These are phyloP conservation scores for Dothistroma pini DNA, from an alignment of 2,329 filamentous ascomycete species.

Conservation along the genomic window DNA sequence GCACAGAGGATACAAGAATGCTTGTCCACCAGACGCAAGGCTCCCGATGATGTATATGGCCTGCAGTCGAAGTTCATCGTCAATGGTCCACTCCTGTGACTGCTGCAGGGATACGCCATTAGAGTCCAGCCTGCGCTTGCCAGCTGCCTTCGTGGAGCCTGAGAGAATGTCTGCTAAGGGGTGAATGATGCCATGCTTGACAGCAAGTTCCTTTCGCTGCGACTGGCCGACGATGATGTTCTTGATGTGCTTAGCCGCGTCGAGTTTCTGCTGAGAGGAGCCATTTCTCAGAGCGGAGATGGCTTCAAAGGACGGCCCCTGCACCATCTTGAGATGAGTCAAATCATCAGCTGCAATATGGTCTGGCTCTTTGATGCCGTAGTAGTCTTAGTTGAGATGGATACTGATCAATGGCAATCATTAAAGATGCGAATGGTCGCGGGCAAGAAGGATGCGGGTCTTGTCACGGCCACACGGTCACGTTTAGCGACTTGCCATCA, in stretches of 20 bases:
- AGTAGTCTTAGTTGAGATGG: neutral
- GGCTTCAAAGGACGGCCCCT: slow-evolving; percentile 16
- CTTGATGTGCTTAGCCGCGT: slow-evolving; percentile 68
- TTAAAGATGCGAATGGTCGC: neutral
- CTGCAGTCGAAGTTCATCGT: slow-evolving; percentile 68
- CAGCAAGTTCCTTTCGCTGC: slow-evolving; percentile 77
- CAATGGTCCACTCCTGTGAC: slow-evolving; percentile 49
- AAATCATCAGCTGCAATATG: neutral
- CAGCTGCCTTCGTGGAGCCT: slow-evolving; percentile 41
- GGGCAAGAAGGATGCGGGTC: neutral
- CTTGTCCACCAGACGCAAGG: slow-evolving; percentile 80
- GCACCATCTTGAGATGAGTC: slow-evolving; percentile 12
- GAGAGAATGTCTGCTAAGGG: slow-evolving; percentile 55
- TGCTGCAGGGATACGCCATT: slow-evolving; percentile 40
- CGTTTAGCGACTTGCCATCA: no score
- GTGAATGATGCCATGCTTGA: slow-evolving; percentile 65
- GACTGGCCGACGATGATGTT: slow-evolving; percentile 87
- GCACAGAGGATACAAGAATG: slow-evolving; percentile 72
- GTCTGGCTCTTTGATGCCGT: neutral
- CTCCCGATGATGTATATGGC: slow-evolving; percentile 81
- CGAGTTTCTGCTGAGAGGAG: slow-evolving; percentile 43
- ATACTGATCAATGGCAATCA: neutral
- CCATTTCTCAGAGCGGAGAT: slow-evolving; percentile 15
- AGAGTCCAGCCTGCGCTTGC: slow-evolving; percentile 50
- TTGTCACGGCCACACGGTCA: no score